Evolutionary conservation across 2,329 filamentous ascomycete genomes (phyloP).

Genomic region (Elsinoe ampelina): DNA sequence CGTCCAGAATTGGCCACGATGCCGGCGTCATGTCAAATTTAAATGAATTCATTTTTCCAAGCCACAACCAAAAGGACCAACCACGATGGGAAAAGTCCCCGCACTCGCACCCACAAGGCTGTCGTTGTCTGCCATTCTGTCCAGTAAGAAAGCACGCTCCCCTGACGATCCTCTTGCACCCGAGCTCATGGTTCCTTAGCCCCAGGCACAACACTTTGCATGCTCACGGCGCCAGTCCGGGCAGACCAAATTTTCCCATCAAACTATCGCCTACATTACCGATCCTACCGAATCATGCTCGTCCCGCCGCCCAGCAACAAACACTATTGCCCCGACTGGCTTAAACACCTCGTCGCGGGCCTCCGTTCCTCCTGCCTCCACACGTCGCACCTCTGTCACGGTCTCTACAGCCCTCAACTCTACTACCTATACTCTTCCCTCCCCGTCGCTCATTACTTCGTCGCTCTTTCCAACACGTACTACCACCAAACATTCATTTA

Average conservation of each 20-base stretch:
- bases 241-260: conserved; percentile 2
- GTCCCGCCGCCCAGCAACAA: conserved; percentile 12
- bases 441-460: conserved; percentile 13
- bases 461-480: conserved; percentile 10
- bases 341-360: conserved; percentile 10
- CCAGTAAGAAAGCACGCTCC: conserved; percentile 8
- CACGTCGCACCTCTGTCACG: conserved; percentile 11
- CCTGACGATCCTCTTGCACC: conserved; percentile 8
- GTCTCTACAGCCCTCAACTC: conserved; percentile 2
- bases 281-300: conserved; percentile 11
- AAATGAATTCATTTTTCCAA: conserved; percentile 9
- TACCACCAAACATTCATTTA: neutral
- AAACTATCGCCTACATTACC: conserved; percentile 1
- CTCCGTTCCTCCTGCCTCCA: conserved; percentile 6
- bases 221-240: neutral
- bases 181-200: conserved; percentile 14
- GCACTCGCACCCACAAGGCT: conserved; percentile 5
- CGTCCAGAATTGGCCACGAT: conserved; percentile 6
- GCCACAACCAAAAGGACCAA: conserved; percentile 11
- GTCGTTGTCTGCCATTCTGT: neutral
- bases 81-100: conserved; percentile 1
- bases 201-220: neutral
- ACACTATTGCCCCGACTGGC: conserved; percentile 10
- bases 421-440: conserved; percentile 3
- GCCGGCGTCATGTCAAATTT: conserved; percentile 11